Conservation (phyloP, 2,329 filamentous ascomycete species). For the Phyllosticta citrichinensis region DNA sequence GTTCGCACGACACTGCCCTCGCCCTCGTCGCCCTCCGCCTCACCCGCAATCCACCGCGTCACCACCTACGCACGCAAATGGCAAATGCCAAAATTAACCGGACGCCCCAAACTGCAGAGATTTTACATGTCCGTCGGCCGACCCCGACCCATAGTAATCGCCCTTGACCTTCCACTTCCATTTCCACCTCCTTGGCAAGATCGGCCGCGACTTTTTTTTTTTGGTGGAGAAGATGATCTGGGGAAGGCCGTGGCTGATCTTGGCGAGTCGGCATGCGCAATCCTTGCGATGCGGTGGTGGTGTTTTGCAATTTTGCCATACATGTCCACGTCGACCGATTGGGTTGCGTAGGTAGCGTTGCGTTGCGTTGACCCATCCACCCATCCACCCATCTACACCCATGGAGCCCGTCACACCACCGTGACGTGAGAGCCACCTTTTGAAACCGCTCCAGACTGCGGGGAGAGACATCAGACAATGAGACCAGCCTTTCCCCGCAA, state of each 20-base stretch:
- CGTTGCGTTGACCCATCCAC: too few species aligned
- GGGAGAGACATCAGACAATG: conserved; percentile 4
- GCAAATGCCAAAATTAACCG: not conserved
- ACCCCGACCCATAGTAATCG: not conserved
- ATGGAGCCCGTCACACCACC: conserved; percentile 4
- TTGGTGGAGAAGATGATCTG: conserved; percentile 5
- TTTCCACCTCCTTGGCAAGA: not conserved
- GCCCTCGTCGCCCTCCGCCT: conserved; percentile 1
- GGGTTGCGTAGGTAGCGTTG: too few species aligned
- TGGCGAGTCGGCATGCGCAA: not conserved
- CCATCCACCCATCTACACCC: too few species aligned
- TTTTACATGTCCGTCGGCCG: not conserved
- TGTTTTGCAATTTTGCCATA: conserved; percentile 1
- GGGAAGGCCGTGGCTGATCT: conserved; percentile 6
- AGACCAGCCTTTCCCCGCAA: conserved; percentile 4
- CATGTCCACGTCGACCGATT: too few species aligned
- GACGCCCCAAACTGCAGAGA: not conserved
- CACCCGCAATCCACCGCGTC: not conserved
- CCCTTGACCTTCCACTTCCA: not conserved
- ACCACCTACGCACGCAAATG: not conserved
- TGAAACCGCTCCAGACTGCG: not conserved
- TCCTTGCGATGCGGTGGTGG: not conserved
- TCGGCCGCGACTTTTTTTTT: not conserved
- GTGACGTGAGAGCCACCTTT: conserved; percentile 5
- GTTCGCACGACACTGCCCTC: not conserved